Base-by-base conservation (phyloP, 192 early-diverging fungal species). In the Umbelopsis isabellina region DNA sequence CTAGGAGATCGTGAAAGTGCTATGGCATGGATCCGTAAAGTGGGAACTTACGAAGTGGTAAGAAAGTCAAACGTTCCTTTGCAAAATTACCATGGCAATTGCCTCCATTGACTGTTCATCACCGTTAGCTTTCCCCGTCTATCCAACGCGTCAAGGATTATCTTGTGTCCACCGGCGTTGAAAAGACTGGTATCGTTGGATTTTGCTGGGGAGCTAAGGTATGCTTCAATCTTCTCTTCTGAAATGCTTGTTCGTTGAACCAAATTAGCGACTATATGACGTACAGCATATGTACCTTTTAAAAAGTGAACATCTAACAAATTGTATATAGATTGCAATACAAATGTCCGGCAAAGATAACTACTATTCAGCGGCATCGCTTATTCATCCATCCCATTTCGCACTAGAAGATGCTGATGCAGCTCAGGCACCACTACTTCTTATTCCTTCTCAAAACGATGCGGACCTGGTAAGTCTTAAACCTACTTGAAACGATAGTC, bases 181-280 rank as follows among this genome's bases (percentile, higher is more conserved):
- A 67, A 12, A 67, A 76, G 4, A 79, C 85, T 41, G 85, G 86
- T n/a, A 46, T 86, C 6, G 69, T 88, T 55, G 91, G 90, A 4
- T 88, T 91, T 70, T 91, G 91, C 84, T 91, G 90, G 90, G 90
- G 91, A 46, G 86, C 80, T 13, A 80, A 87, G 75, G 75, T 77
- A 41, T 41, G 6, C 1, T 10, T 41, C n/a, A 41, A 30, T 30
- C 27, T 30, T 1, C 27, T 30, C 1, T 3, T 30, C 27, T 30
- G 3, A 69, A 67, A 30, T 2, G 10, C 18, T 11, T 58, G 5
- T 25, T 15, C 5, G 12, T 11, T 20, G n/a, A n/a, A n/a, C n/a
- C n/a, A n/a, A n/a, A n/a, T n/a, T n/a, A 15, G 10, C 30, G n/a
- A 23, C 3, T 20, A 5, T 25, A 12, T 53, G 51, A 3, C 49